Percentiles rank a stretch among this genome's conserved stretches.
Evolutionary conservation across 177 flowering plant species (phyloP).

Genomic region (Telopea speciosissima): DNA sequence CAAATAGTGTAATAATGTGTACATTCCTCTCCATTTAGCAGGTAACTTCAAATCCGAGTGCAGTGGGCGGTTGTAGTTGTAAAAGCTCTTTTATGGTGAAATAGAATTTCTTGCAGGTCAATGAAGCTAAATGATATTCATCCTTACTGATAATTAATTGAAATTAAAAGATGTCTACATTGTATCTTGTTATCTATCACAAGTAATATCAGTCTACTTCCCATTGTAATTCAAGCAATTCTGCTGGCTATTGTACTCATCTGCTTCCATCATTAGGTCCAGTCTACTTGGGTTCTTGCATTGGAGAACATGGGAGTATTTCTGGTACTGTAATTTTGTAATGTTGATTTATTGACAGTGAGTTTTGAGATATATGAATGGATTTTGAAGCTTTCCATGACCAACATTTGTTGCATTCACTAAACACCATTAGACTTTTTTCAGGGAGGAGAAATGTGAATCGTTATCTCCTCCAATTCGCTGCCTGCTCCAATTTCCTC

Average conservation of each 20-base stretch:
- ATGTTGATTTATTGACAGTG: neutral
- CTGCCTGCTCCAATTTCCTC: too few species aligned
- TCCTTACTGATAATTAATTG: neutral
- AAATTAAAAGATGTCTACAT: neutral
- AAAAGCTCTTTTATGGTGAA: conserved; percentile 23
- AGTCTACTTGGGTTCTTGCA: neutral
- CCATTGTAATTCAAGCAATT: neutral
- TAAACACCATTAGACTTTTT: too few species aligned
- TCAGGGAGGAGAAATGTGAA: too few species aligned
- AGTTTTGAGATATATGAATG: neutral
- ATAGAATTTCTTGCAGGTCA: conserved; percentile 1
- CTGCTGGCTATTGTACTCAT: neutral
- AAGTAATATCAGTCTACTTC: neutral
- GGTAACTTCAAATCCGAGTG: conserved; percentile 24
- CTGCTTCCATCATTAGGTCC: neutral
- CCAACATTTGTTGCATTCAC: neutral
- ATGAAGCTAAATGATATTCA: neutral
- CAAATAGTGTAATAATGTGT: neutral
- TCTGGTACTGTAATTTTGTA: neutral
- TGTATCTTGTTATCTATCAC: neutral
- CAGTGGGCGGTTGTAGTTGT: conserved; percentile 22
- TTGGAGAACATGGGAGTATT: neutral
- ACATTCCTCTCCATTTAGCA: conserved; percentile 5
- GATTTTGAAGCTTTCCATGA: neutral
- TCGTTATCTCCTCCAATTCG: too few species aligned